Conservation (phyloP, 257 asterid genomes). For the Capsicum rhomboideum region DNA sequence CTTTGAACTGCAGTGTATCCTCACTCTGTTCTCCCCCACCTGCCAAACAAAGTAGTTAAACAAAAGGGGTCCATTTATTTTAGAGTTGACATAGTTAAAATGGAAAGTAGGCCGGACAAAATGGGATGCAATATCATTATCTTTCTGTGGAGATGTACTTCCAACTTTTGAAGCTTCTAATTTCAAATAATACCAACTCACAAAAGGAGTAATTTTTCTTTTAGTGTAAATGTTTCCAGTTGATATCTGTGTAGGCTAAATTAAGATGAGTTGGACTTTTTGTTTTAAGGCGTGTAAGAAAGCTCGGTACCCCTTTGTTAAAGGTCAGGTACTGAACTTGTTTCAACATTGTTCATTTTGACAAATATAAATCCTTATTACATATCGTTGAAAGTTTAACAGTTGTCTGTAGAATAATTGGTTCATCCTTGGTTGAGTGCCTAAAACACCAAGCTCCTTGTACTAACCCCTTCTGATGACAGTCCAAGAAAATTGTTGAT, state of each 20-base stretch:
- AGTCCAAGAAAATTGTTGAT: slow-evolving; percentile 79
- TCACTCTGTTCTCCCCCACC: neutral
- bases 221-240: neutral
- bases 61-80: neutral
- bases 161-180: neutral
- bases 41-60: neutral
- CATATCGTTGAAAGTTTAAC: neutral
- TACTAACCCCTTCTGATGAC: slow-evolving; percentile 14
- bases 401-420: neutral
- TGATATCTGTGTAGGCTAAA: neutral
- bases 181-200: neutral
- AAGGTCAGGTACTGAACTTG: neutral
- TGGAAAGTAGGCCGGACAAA: neutral
- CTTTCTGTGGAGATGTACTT: neutral
- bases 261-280: neutral
- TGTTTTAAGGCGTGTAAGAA: neutral
- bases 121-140: neutral
- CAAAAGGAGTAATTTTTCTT: neutral
- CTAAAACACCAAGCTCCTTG: neutral
- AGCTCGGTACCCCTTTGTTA: neutral
- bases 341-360: neutral
- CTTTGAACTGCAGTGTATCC: neutral
- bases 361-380: neutral
- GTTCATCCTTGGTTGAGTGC: neutral
- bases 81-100: neutral